Evolutionary conservation across 2,329 filamentous ascomycete species (phyloP), one percentile per base, ranked within the genome.

Genomic region (Parastagonospora avenae): DNA sequence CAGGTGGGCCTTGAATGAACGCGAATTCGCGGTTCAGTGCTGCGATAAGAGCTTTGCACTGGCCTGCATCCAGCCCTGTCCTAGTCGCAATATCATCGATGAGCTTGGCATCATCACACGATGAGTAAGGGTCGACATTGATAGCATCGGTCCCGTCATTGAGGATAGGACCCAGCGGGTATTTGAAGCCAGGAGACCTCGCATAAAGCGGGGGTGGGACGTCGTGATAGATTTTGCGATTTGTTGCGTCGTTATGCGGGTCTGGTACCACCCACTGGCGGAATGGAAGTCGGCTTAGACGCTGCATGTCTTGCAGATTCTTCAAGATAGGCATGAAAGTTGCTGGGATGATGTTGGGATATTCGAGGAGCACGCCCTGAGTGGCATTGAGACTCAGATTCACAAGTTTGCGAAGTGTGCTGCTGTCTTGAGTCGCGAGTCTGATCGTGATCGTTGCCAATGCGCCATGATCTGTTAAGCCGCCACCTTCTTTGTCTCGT

Each of bases 1-100:
- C 87, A 0, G 87, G 87, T 0, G 87, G 87, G 0, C 88, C 88
- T 72, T 90, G 86, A 9, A 89, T 86, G 4, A 89, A 74, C 1
- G 84, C 80, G 7, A 88, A 67, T 30, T 78, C 77, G 1, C 79
- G 76, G 0, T 74, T 77, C 0, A 90, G 68, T 2, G 83, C 78
- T n/a, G 78, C 72, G 0, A 86, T 55, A 0, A 89, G 66, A 1
- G 85, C 83, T 4, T 58, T 50, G 4, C 80, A 79, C 58, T 81
- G 79, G 1, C 70, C 73, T 8, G 60, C 48, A 55, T 89, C 86
- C 0, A 90, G 77, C 2, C 47, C 49, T 0, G 62, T 65, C 7
- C 39, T 42, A 1, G 12, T 10, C 4, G 55, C 54, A 0, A 68
- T 39, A 3, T 60, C 39, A 0, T 51, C 14, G 4, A 71, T 15